phyloP scores from a whole-genome alignment of 179 eudicot genomes.

The Nepenthes alata region DNA sequence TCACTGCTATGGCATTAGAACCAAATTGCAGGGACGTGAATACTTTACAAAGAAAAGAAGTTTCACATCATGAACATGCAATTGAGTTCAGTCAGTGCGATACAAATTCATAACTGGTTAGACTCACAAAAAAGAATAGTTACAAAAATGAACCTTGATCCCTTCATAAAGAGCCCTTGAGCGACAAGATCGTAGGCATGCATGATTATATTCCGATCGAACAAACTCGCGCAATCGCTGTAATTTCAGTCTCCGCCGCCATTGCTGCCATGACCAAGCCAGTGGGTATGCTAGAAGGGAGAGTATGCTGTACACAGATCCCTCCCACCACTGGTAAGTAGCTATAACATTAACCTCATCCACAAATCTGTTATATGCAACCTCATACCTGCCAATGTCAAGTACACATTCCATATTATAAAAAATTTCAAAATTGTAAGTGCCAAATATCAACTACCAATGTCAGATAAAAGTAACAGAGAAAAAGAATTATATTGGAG shows the following conservation, averaged over 20 bases:
- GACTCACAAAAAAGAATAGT: slow-evolving; percentile 2
- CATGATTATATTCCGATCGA: slow-evolving; percentile 98
- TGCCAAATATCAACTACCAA: not conserved
- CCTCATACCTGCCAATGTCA: slow-evolving; percentile 59
- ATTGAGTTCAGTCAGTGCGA: not conserved
- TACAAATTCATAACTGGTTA: not conserved
- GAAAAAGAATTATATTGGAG: not conserved
- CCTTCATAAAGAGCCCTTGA: slow-evolving; percentile 99
- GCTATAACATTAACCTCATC: slow-evolving; percentile 86
- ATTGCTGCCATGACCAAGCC: slow-evolving; percentile 95
- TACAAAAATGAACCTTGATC: slow-evolving; percentile 53
- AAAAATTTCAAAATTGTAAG: not conserved
- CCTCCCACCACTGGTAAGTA: slow-evolving; percentile 99
- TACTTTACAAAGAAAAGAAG: too few species aligned
- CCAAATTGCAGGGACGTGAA: too few species aligned
- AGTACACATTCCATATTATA: not conserved
- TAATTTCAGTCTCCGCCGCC: slow-evolving; percentile 78
- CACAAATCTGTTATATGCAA: slow-evolving; percentile 81
- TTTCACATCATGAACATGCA: not conserved
- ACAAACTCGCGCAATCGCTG: slow-evolving; percentile 94
- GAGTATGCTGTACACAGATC: slow-evolving; percentile 72
- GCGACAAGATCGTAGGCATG: slow-evolving; percentile 97
- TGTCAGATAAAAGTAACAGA: not conserved
- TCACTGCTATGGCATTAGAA: too few species aligned
- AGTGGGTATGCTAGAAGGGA: slow-evolving; percentile 67